phyloP scores from a whole-genome alignment of 345 rosid genomes.

The Microcos paniculata region DNA sequence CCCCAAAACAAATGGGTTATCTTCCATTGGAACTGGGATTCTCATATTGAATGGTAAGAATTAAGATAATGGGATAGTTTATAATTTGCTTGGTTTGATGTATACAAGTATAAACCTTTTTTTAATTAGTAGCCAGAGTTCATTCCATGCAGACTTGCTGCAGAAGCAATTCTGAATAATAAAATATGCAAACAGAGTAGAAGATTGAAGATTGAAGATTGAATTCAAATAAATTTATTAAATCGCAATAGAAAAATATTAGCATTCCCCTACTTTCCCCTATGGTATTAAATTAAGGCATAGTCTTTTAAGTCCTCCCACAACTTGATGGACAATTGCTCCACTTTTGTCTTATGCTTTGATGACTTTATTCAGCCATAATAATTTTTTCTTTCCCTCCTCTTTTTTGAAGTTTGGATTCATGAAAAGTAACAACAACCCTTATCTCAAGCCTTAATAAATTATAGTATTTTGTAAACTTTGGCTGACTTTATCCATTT shows the following conservation, averaged over 20 bases:
- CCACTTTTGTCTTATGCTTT: conserved; percentile 5
- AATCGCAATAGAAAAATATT: background rate
- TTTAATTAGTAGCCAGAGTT: background rate
- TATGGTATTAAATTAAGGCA: background rate
- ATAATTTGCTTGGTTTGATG: no score
- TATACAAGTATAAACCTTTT: background rate
- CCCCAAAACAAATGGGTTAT: background rate
- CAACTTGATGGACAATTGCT: conserved; percentile 4
- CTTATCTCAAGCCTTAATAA: background rate
- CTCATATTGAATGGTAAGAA: no score
- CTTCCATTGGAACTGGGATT: background rate
- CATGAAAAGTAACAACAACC: background rate
- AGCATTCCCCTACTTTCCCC: background rate
- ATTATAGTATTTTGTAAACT: no score
- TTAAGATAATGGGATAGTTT: no score
- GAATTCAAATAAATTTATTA: background rate
- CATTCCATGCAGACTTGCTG: background rate
- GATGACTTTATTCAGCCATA: conserved; percentile 21
- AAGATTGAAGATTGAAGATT: no score
- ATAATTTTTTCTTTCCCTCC: background rate
- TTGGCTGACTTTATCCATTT: no score
- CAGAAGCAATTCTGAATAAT: conserved; percentile 16
- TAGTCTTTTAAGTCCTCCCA: conserved; percentile 6
- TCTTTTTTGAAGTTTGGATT: background rate
- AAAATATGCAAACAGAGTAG: background rate